These are phyloP conservation scores for Penicillium cosmopolitanum DNA, from an alignment of 495 filamentous ascomycete genomes.

Conservation along the genomic window DNA sequence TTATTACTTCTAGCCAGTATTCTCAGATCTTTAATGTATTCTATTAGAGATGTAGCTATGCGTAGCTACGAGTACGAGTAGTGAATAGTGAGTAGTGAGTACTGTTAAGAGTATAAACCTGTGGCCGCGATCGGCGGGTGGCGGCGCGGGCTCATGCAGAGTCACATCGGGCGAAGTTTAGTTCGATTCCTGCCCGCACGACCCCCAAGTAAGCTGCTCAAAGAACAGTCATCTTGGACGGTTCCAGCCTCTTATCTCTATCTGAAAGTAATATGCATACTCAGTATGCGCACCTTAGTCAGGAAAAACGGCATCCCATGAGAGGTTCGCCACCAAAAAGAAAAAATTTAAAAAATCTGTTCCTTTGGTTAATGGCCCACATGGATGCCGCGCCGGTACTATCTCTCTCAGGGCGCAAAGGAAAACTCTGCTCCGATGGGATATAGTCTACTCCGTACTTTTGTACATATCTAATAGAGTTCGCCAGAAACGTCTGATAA, in stretches of 20 bases:
- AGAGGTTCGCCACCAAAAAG: neutral
- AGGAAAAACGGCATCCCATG: too few species aligned
- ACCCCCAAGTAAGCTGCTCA: neutral
- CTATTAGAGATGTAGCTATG: too few species aligned
- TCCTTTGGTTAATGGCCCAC: constrained; percentile 5
- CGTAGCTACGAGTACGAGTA: too few species aligned
- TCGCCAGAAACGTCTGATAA: neutral
- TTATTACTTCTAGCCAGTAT: neutral
- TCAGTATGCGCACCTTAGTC: too few species aligned
- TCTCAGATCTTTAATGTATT: too few species aligned
- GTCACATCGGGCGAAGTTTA: constrained; percentile 7
- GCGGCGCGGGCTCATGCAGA: constrained; percentile 8
- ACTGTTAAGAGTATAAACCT: neutral
- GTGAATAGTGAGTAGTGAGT: too few species aligned
- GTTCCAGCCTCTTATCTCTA: too few species aligned
- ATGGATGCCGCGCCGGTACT: neutral
- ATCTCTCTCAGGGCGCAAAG: neutral
- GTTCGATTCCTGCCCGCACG: constrained; percentile 1
- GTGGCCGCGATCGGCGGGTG: constrained; percentile 7
- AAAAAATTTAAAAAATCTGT: neutral
- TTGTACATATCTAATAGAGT: neutral
- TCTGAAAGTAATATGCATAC: too few species aligned
- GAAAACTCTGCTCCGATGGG: neutral
- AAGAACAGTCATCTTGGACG: neutral
- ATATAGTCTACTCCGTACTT: neutral